These are phyloP conservation scores for Coffea canephora DNA, from an alignment of 257 asterid genomes.

Conservation along the genomic window DNA sequence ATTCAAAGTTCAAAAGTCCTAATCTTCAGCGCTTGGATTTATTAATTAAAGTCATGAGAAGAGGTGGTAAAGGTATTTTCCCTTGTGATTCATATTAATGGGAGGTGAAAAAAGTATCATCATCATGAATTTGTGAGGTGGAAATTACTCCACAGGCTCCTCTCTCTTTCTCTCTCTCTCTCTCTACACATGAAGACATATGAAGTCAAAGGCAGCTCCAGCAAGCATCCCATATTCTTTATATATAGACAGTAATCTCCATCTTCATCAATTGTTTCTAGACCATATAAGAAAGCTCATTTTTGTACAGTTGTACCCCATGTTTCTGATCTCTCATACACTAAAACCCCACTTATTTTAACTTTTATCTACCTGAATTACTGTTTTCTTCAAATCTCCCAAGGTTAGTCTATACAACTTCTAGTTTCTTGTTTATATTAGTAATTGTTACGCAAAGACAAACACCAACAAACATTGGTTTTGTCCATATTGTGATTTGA, in stretches of 20 bases:
- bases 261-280: conserved; percentile 17
- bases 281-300: conserved; percentile 12
- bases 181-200: conserved; percentile 13
- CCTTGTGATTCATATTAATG: conserved; percentile 89
- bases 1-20: conserved; percentile 51
- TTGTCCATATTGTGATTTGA: conserved; percentile 3
- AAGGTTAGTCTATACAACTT: not conserved
- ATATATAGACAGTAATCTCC: conserved; percentile 17
- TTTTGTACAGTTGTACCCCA: conserved; percentile 11
- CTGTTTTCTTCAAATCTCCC: not conserved
- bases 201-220: conserved; percentile 39
- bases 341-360: not conserved
- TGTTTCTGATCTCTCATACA: conserved; percentile 12
- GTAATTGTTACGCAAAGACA: not conserved
- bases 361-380: not conserved
- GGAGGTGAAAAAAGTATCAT: conserved; percentile 17
- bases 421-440: not conserved
- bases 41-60: conserved; percentile 74
- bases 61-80: conserved; percentile 46
- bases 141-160: conserved; percentile 83
- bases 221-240: conserved; percentile 17
- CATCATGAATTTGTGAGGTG: conserved; percentile 44
- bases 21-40: conserved; percentile 46
- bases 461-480: not conserved
- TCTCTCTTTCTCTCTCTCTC: conserved; percentile 20